phyloP scores from a whole-genome alignment of 1,284 basidiomycete genomes.

The Pyrrhoderma lamaoense region DNA sequence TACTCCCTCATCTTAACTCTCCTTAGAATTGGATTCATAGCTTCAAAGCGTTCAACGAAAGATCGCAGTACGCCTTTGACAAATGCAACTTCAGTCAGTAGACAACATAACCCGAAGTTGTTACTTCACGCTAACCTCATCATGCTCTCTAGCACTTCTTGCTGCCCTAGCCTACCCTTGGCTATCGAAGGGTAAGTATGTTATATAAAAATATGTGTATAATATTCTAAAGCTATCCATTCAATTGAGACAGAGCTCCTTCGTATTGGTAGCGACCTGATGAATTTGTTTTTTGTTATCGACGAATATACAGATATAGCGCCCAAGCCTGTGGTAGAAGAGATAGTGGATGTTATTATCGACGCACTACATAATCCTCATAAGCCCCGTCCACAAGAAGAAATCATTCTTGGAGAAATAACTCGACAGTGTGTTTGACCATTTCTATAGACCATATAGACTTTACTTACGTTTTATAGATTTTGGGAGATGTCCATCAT shows the following conservation, averaged over 20 bases:
- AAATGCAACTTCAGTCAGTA: constrained; percentile 18
- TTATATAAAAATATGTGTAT: not conserved
- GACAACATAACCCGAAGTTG: not conserved
- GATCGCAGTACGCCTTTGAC: constrained; percentile 17
- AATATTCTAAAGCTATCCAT: too few relatives aligned
- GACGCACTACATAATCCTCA: constrained; percentile 31
- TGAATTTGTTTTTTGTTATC: constrained; percentile 36
- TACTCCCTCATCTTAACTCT: too few relatives aligned
- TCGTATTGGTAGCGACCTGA: constrained; percentile 31
- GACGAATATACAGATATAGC: constrained; percentile 37
- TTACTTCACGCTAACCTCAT: not conserved
- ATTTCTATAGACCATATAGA: not conserved
- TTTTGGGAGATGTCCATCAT: constrained; percentile 45
- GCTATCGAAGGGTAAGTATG: constrained; percentile 19
- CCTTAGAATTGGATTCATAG: not conserved
- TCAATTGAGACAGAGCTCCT: constrained; percentile 22
- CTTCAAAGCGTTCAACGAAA: constrained; percentile 7
- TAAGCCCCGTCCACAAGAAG: constrained; percentile 26
- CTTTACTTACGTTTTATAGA: constrained; percentile 27
- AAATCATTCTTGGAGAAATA: constrained; percentile 29
- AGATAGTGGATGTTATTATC: constrained; percentile 29
- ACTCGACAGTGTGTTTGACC: constrained; percentile 24
- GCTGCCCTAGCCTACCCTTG: constrained; percentile 24
- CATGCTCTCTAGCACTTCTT: constrained; percentile 1
- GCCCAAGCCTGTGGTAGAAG: constrained; percentile 21